Percentiles rank a stretch among this genome's conserved stretches.
Conservation (phyloP, 805 yeast genomes). For the Wickerhamiella alocasiicola region DNA sequence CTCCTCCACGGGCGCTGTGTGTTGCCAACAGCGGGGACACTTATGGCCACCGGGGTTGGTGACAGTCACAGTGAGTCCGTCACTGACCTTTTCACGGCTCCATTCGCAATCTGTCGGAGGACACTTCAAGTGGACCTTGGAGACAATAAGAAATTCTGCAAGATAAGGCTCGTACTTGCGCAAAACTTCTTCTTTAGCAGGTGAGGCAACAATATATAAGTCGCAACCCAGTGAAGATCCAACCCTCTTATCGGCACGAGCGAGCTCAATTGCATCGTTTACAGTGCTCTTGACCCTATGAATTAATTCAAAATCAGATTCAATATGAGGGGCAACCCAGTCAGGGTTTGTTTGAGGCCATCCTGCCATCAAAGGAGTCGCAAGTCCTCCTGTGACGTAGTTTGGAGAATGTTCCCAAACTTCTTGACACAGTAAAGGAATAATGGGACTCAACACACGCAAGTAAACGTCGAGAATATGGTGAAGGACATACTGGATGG, state of each 20-base stretch:
- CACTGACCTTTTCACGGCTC: constrained; percentile 27
- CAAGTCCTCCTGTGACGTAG: constrained; percentile 21
- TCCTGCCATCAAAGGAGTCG: constrained; percentile 39
- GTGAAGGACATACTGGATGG: constrained; percentile 53
- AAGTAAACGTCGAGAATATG: constrained; percentile 46
- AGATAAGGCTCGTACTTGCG: constrained; percentile 33
- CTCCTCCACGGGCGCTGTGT: constrained; percentile 38
- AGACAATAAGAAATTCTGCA: constrained; percentile 49
- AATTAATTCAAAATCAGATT: constrained; percentile 33
- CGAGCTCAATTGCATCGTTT: constrained; percentile 42
- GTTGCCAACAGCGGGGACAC: constrained; percentile 95
- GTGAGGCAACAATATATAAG: constrained; percentile 29
- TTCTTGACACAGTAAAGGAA: constrained; percentile 79
- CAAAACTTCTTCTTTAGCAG: constrained; percentile 13
- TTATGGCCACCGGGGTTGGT: constrained; percentile 39
- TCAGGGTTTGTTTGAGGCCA: constrained; percentile 31
- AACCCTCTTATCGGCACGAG: constrained; percentile 38
- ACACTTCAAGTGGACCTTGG: constrained; percentile 37
- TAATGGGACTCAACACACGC: constrained; percentile 63
- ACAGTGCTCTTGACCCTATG: constrained; percentile 39
- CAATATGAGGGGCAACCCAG: constrained; percentile 30
- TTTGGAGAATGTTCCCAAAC: constrained; percentile 55
- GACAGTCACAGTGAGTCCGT: constrained; percentile 29
- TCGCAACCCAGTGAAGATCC: constrained; percentile 46
- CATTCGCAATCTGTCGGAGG: constrained; percentile 19